phyloP scores from a whole-genome alignment of 2,329 filamentous ascomycete species.

The Neonectria sp. region DNA sequence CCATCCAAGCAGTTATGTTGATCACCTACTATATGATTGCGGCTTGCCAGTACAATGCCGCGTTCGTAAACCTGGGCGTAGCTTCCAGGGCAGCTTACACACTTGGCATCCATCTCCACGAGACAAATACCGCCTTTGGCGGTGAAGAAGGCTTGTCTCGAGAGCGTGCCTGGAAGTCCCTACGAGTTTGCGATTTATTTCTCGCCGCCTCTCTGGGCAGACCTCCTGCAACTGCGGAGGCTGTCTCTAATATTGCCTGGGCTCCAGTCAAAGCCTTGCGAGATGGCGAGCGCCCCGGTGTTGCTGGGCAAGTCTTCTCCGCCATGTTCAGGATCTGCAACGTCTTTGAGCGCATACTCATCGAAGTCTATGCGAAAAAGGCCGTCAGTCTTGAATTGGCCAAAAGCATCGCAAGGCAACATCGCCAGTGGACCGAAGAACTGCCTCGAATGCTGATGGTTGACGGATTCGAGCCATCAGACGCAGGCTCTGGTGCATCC shows the following conservation, averaged over 20 bases:
- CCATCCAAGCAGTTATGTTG: conserved; percentile 4
- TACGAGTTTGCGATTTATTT: conserved; percentile 12
- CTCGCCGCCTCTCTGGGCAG: conserved; percentile 12
- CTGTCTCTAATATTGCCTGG: conserved; percentile 14
- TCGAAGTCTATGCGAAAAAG: conserved; percentile 15
- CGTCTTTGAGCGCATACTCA: conserved; percentile 11
- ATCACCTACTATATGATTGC: conserved; percentile 13
- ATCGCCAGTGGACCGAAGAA: conserved; percentile 16
- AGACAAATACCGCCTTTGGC: conserved; percentile 12
- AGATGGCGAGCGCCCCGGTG: not conserved
- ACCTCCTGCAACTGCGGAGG: conserved; percentile 7
- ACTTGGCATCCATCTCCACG: conserved; percentile 11
- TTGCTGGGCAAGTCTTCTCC: conserved; percentile 5
- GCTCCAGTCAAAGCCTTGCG: not conserved
- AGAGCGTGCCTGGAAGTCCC: conserved; percentile 18
- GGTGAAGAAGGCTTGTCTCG: conserved; percentile 10
- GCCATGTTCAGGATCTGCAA: conserved; percentile 22
- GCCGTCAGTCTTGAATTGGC: conserved; percentile 16
- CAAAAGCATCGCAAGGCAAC: conserved; percentile 11
- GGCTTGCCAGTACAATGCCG: conserved; percentile 15
- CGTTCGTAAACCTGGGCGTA: conserved; percentile 10
- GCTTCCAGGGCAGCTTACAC: conserved; percentile 6
- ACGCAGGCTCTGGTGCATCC: not conserved
- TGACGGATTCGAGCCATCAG: conserved; percentile 2
- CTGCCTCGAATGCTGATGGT: conserved; percentile 11